Evolutionary conservation across 176 grass and related monocot species (phyloP).

Genomic region (Oryza glaberrima): DNA sequence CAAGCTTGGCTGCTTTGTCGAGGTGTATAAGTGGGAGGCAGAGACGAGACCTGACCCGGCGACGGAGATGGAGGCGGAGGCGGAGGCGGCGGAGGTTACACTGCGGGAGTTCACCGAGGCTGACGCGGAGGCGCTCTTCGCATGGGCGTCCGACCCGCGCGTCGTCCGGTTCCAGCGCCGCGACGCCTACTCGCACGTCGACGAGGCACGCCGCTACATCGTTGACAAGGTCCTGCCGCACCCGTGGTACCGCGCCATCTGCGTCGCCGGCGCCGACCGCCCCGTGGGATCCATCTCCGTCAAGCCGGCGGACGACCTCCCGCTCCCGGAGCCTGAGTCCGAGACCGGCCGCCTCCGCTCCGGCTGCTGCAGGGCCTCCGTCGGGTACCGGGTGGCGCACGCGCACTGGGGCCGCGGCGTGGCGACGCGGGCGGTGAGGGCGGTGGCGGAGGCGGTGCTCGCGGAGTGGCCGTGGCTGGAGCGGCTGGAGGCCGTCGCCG

Average conservation of each 20-base stretch:
- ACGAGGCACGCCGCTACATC: slow-evolving; percentile 70
- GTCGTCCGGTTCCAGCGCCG: slow-evolving; percentile 77
- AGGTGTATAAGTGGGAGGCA: not conserved
- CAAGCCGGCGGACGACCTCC: slow-evolving; percentile 8
- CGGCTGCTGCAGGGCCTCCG: slow-evolving; percentile 43
- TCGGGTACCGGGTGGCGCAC: slow-evolving; percentile 72
- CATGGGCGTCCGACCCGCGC: slow-evolving; percentile 69
- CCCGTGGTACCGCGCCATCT: slow-evolving; percentile 83
- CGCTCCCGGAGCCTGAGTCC: not conserved
- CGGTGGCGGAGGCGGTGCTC: slow-evolving; percentile 39
- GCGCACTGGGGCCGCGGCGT: slow-evolving; percentile 68
- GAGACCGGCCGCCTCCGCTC: not conserved
- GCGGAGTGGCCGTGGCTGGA: slow-evolving; percentile 49
- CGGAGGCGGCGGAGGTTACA: slow-evolving; percentile 28
- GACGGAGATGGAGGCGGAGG: not conserved
- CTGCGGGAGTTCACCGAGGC: slow-evolving; percentile 70
- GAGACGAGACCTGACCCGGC: not conserved
- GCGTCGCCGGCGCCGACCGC: slow-evolving; percentile 17
- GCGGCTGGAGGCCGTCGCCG: slow-evolving; percentile 71
- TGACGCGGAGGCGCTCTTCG: slow-evolving; percentile 62
- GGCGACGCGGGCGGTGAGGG: slow-evolving; percentile 44
- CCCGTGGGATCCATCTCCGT: slow-evolving; percentile 68
- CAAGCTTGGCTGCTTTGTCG: slow-evolving; percentile 37
- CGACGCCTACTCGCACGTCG: slow-evolving; percentile 33
- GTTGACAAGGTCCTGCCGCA: slow-evolving; percentile 62